Evolutionary conservation across 1,284 basidiomycete genomes (phyloP).

Genomic region (Nidula niveotomentosa): DNA sequence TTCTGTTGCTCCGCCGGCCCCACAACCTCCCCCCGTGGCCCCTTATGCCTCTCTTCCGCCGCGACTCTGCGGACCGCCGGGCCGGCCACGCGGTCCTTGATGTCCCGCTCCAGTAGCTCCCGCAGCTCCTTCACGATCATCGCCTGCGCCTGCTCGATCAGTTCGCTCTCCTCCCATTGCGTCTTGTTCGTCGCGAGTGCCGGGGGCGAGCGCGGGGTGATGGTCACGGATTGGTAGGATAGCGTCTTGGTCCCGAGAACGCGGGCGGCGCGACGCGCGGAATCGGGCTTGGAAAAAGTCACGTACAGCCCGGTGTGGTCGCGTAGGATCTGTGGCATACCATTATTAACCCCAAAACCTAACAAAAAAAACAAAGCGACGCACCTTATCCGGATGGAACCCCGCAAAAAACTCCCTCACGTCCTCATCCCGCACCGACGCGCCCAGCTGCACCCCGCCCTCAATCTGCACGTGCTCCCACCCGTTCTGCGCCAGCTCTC

Average conservation of each 20-base stretch:
- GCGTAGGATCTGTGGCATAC: slow-evolving; percentile 50
- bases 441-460: slow-evolving; percentile 44
- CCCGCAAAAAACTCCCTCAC: slow-evolving; percentile 58
- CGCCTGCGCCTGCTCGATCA: slow-evolving; percentile 60
- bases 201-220: slow-evolving; percentile 51
- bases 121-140: slow-evolving; percentile 66
- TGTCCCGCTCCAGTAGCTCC: slow-evolving; percentile 63
- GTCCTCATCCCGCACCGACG: slow-evolving; percentile 61
- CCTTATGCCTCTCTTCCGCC: slow-evolving; percentile 44
- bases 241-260: slow-evolving; percentile 56
- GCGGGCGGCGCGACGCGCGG: slow-evolving; percentile 61
- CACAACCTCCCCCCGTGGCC: slow-evolving; percentile 15
- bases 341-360: not conserved
- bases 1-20: slow-evolving; percentile 15
- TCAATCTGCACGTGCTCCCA: slow-evolving; percentile 65
- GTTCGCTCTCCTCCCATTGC: slow-evolving; percentile 55
- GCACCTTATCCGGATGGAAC: slow-evolving; percentile 67
- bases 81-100: slow-evolving; percentile 65
- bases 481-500: slow-evolving; percentile 58
- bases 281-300: slow-evolving; percentile 58
- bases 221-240: slow-evolving; percentile 56
- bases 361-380: slow-evolving; percentile 16
- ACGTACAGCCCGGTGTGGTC: slow-evolving; percentile 71
- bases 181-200: slow-evolving; percentile 46
- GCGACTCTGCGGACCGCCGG: slow-evolving; percentile 57